Conservation (phyloP, 2,329 filamentous ascomycete species). For the Diaporthe amygdali region DNA sequence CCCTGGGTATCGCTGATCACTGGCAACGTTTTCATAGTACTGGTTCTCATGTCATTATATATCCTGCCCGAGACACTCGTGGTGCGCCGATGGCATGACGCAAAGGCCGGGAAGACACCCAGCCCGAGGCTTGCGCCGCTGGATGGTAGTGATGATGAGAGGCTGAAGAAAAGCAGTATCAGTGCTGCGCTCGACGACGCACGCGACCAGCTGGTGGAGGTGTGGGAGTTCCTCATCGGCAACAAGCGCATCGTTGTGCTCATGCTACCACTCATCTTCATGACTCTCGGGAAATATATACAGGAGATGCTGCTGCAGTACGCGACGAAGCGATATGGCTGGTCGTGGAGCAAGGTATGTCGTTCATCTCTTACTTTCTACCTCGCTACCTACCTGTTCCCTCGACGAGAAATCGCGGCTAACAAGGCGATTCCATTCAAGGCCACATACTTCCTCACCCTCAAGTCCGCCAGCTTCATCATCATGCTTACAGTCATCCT, state of each 20-base stretch:
- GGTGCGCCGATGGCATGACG: slow-evolving; percentile 37
- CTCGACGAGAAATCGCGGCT: not conserved
- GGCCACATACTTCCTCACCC: slow-evolving; percentile 47
- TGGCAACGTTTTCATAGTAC: slow-evolving; percentile 36
- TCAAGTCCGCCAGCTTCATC: slow-evolving; percentile 43
- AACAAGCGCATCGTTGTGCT: slow-evolving; percentile 45
- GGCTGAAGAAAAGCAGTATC: slow-evolving; percentile 11
- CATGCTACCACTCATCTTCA: slow-evolving; percentile 41
- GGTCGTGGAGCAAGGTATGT: slow-evolving; percentile 50
- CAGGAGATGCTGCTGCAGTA: slow-evolving; percentile 56
- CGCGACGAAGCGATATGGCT: slow-evolving; percentile 54
- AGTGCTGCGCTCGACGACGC: slow-evolving; percentile 28
- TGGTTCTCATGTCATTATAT: slow-evolving; percentile 36
- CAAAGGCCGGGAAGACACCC: slow-evolving; percentile 14
- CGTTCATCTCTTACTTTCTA: not conserved
- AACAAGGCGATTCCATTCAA: slow-evolving; percentile 18
- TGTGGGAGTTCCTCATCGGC: slow-evolving; percentile 41
- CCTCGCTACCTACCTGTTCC: not conserved
- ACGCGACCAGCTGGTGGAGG: slow-evolving; percentile 12
- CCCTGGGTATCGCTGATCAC: slow-evolving; percentile 47
- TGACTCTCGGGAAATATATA: slow-evolving; percentile 38
- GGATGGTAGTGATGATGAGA: not conserved
- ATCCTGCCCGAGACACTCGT: slow-evolving; percentile 50
- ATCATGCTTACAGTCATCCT: slow-evolving; percentile 44
- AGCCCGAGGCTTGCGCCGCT: not conserved